A percentile compares a stretch with the other conserved stretches of the same genome.
These are phyloP conservation scores for Xylogone sp. DNA, from an alignment of 2,329 filamentous ascomycete species.

Conservation along the genomic window DNA sequence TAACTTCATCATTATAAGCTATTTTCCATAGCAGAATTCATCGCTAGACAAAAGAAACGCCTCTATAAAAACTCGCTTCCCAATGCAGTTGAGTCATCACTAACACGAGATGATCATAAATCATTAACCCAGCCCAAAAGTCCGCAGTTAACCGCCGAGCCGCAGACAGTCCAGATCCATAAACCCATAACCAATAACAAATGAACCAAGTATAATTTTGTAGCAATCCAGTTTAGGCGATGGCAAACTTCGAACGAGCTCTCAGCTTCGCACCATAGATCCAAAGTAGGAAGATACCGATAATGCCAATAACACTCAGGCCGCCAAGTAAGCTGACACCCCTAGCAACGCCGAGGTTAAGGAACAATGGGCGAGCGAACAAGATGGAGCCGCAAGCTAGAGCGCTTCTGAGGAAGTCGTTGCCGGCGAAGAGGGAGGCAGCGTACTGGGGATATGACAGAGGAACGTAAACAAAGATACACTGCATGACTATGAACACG, in stretches of 20 bases:
- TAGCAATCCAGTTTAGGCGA: slow-evolving; percentile 1
- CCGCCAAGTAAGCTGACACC: slow-evolving; percentile 56
- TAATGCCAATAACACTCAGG: slow-evolving; percentile 47
- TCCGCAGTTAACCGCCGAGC: not conserved
- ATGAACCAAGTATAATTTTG: not conserved
- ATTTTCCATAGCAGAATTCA: too few relatives aligned
- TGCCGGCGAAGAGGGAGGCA: slow-evolving; percentile 56
- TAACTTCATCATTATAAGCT: too few relatives aligned
- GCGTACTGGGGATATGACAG: slow-evolving; percentile 53
- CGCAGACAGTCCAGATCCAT: not conserved
- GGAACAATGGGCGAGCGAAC: slow-evolving; percentile 56
- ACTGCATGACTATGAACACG: slow-evolving; percentile 54
- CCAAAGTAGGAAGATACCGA: slow-evolving; percentile 45
- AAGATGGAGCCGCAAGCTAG: slow-evolving; percentile 58
- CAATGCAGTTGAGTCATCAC: too few relatives aligned
- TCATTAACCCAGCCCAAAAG: not conserved
- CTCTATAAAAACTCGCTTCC: not conserved
- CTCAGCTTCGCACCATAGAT: slow-evolving; percentile 21
- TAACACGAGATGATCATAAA: too few relatives aligned
- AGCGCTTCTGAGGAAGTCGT: slow-evolving; percentile 55
- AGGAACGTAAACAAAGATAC: slow-evolving; percentile 57
- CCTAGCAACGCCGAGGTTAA: slow-evolving; percentile 53
- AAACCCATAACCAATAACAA: not conserved
- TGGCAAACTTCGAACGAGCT: slow-evolving; percentile 24
- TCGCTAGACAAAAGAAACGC: not conserved